Evolutionary conservation across 768 basidiomycete genomes (phyloP).

Genomic region (Phaeotremella skinneri): DNA sequence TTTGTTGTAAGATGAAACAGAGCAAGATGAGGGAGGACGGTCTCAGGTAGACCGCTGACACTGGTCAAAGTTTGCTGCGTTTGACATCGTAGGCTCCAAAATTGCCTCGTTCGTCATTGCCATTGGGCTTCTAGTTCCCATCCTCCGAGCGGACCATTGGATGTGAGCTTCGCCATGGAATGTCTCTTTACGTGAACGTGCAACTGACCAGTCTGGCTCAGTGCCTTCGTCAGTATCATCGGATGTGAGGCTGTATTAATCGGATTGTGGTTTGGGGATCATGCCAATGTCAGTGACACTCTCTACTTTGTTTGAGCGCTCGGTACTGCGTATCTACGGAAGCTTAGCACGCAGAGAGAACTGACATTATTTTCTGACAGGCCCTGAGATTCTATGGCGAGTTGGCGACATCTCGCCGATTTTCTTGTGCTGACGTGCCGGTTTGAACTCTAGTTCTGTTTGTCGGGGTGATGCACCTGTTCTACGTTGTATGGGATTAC

Average conservation of each 20-base stretch:
- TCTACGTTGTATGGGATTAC: constrained; percentile 92
- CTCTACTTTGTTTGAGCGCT: no score
- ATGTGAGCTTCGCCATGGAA: constrained; percentile 59
- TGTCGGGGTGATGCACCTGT: constrained; percentile 50
- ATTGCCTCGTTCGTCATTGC: constrained; percentile 86
- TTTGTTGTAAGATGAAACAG: neutral
- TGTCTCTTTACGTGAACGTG: neutral
- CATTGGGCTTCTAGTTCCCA: constrained; percentile 78
- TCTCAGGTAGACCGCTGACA: no score
- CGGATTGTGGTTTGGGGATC: constrained; percentile 93
- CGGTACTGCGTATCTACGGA: no score
- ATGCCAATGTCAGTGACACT: constrained; percentile 61
- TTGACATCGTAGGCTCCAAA: constrained; percentile 82
- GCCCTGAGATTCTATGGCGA: constrained; percentile 64
- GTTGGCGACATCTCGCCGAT: constrained; percentile 79
- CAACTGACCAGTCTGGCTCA: constrained; percentile 47
- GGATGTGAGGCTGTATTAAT: constrained; percentile 81
- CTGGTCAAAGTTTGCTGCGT: constrained; percentile 14
- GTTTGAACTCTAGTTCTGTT: constrained; percentile 40
- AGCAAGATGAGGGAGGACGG: no score
- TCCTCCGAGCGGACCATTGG: constrained; percentile 84
- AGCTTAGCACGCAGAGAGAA: neutral
- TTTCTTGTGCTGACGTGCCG: neutral
- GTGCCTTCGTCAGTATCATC: constrained; percentile 79
- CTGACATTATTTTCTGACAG: constrained; percentile 17